phyloP scores from a whole-genome alignment of 129 eudicot genomes.

The Cynara cardunculus region DNA sequence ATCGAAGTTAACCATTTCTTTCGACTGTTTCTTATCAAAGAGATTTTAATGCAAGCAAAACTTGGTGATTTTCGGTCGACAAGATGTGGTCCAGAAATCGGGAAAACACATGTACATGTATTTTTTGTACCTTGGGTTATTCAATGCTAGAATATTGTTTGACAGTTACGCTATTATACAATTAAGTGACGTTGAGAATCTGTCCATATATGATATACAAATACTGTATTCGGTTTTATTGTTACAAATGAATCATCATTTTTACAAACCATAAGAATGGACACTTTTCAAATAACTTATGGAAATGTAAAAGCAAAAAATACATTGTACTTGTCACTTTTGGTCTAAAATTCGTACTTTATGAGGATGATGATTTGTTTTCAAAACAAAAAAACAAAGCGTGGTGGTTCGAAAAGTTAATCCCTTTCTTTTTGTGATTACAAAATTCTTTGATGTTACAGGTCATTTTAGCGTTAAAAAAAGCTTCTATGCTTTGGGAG shows the following conservation, averaged over 20 bases:
- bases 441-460: too few relatives aligned
- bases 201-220: not conserved
- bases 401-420: too few relatives aligned
- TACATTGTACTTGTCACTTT: too few relatives aligned
- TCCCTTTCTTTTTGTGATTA: too few relatives aligned
- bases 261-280: too few relatives aligned
- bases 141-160: constrained; percentile 62
- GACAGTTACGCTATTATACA: constrained; percentile 43
- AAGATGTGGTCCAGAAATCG: constrained; percentile 41
- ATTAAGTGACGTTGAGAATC: constrained; percentile 15
- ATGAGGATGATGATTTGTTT: too few relatives aligned
- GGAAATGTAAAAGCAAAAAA: too few relatives aligned
- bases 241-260: not conserved
- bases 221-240: not conserved
- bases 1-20: not conserved
- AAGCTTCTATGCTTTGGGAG: too few relatives aligned
- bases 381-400: too few relatives aligned
- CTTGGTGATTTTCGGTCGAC: constrained; percentile 20
- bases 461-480: too few relatives aligned
- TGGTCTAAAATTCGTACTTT: too few relatives aligned
- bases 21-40: not conserved
- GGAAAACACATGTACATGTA: constrained; percentile 47
- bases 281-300: too few relatives aligned
- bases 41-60: constrained; percentile 28
- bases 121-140: constrained; percentile 73